A percentile compares a stretch with the other conserved stretches of the same genome.
phyloP scores from a whole-genome alignment of 345 rosid species.

The Populus nigra region DNA sequence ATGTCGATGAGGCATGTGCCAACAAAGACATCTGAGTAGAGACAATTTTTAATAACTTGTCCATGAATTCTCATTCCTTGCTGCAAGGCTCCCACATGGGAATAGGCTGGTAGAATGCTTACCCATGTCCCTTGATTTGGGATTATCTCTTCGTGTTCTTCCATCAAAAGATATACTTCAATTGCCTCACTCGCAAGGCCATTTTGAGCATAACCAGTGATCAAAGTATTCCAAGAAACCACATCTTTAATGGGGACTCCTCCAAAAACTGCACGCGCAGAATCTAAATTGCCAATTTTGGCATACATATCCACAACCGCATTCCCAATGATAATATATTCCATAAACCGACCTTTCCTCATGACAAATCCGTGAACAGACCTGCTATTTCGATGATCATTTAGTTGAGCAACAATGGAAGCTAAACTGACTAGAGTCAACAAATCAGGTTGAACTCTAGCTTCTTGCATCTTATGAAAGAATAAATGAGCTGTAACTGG shows the following conservation, averaged over 20 bases:
- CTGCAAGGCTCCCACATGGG: slow-evolving; percentile 60
- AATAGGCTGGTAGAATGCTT: slow-evolving; percentile 73
- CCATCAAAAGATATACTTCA: slow-evolving; percentile 35
- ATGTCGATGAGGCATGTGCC: slow-evolving; percentile 74
- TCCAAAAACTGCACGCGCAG: slow-evolving; percentile 64
- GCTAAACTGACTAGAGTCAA: slow-evolving; percentile 63
- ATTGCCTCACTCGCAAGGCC: slow-evolving; percentile 63
- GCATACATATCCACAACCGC: slow-evolving; percentile 80
- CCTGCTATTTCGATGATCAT: slow-evolving; percentile 49
- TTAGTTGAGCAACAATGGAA: slow-evolving; percentile 64
- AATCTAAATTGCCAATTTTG: slow-evolving; percentile 65
- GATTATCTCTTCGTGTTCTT: slow-evolving; percentile 38
- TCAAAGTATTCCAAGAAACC: slow-evolving; percentile 86
- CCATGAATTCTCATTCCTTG: slow-evolving; percentile 82
- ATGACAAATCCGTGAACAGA: slow-evolving; percentile 64
- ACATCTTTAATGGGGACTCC: slow-evolving; percentile 60
- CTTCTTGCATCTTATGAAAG: slow-evolving; percentile 59
- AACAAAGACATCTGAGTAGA: slow-evolving; percentile 53
- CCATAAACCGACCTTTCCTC: slow-evolving; percentile 47
- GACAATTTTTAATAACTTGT: slow-evolving; percentile 44
- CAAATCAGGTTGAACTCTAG: slow-evolving; percentile 55
- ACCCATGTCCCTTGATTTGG: slow-evolving; percentile 77
- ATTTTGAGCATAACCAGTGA: slow-evolving; percentile 73
- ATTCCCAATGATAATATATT: slow-evolving; percentile 61
- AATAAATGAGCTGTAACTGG: slow-evolving; percentile 55